Conservation (phyloP, 768 basidiomycete genomes). For the Suillus luteus region DNA sequence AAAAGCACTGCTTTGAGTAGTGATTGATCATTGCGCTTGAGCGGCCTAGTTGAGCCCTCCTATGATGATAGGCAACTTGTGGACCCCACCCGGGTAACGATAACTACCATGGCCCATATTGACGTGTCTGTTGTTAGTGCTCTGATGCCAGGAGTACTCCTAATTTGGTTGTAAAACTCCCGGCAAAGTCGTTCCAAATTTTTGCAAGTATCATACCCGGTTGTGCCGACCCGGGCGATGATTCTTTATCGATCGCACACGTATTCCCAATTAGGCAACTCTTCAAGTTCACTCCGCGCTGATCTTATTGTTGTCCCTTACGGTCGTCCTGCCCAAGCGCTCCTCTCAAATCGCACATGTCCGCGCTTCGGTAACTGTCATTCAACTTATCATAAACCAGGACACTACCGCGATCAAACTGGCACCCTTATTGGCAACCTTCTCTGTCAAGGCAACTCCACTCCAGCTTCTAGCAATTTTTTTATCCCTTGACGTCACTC, state of each 20-base stretch:
- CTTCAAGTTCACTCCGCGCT: slow-evolving; percentile 13
- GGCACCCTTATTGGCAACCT: neutral
- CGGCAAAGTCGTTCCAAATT: neutral
- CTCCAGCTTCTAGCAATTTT: slow-evolving; percentile 6
- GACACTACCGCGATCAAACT: neutral
- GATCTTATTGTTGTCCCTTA: neutral
- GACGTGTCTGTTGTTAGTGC: neutral
- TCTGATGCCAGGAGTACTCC: too few relatives aligned
- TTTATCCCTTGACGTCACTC: slow-evolving; percentile 34
- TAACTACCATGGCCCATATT: neutral
- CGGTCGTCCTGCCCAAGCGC: neutral
- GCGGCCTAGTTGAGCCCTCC: neutral
- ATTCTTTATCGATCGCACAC: slow-evolving; percentile 6
- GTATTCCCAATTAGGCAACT: slow-evolving; percentile 14
- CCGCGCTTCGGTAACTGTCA: neutral
- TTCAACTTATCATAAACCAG: neutral
- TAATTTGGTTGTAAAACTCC: neutral
- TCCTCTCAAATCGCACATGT: neutral
- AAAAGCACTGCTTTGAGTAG: slow-evolving; percentile 4
- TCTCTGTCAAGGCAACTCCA: slow-evolving; percentile 16
- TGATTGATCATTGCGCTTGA: too few relatives aligned
- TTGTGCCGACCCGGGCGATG: neutral
- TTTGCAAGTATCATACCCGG: neutral
- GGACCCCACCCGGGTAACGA: too few relatives aligned
- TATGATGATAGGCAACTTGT: neutral